phyloP scores from a whole-genome alignment of 2,329 filamentous ascomycete genomes.

The Helicocarpus griseus region DNA sequence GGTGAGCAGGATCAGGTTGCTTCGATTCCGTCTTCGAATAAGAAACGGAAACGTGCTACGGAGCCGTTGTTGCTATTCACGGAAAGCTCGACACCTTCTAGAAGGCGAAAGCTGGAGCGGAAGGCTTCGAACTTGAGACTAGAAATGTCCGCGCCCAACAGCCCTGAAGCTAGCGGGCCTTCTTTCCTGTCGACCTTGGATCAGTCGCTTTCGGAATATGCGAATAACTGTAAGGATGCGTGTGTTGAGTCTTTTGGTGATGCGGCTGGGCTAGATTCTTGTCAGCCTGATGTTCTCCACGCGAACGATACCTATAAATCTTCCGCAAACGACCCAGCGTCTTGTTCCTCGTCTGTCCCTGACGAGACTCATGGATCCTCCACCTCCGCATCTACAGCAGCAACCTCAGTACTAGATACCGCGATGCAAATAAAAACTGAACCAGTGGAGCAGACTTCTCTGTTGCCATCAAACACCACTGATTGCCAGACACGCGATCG shows the following conservation, averaged over 20 bases:
- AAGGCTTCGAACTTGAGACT: slow-evolving; percentile 21
- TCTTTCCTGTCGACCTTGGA: slow-evolving; percentile 7
- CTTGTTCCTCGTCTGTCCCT: background rate
- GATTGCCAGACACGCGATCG: background rate
- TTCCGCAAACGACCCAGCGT: slow-evolving; percentile 5
- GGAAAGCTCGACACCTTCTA: background rate
- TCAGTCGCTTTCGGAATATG: background rate
- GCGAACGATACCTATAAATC: background rate
- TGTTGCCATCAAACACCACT: background rate
- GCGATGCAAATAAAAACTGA: background rate
- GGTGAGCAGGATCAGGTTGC: slow-evolving; percentile 14
- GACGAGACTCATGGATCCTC: slow-evolving; percentile 1
- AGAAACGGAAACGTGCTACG: slow-evolving; percentile 8
- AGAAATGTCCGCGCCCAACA: slow-evolving; percentile 23
- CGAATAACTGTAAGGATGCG: background rate
- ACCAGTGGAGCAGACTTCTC: background rate
- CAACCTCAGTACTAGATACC: slow-evolving; percentile 3
- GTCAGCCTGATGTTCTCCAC: background rate
- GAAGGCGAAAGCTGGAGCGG: slow-evolving; percentile 6
- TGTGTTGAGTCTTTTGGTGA: background rate
- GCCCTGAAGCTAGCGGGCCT: slow-evolving; percentile 6
- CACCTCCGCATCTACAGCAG: background rate
- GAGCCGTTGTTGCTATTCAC: background rate
- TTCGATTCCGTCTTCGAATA: slow-evolving; percentile 4
- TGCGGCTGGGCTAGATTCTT: background rate